Base-by-base conservation (phyloP, 116 monocot species). In the Thalassia testudinum region DNA sequence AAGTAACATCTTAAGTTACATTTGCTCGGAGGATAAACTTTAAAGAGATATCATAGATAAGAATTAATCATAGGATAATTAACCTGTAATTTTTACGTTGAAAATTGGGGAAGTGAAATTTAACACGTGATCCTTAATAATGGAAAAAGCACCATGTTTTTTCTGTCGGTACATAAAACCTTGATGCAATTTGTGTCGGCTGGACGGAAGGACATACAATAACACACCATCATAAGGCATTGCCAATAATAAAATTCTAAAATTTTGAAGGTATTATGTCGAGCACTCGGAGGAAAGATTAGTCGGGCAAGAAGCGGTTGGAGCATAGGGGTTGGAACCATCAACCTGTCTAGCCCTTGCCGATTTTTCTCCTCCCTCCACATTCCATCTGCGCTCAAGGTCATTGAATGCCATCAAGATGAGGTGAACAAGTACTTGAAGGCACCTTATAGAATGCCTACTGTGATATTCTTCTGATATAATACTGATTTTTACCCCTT, bases 271-370 rank as follows among this genome's bases (percentile, higher is more conserved):
- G 68, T 89, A 14, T 37, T 89, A 40, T 54, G 84, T 57, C 68
- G 84, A 19, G 89, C 89, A 18, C 47, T 89, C 54, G 89, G 89
- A 11, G 89, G 89, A 17, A 80, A 70, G 62, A 78, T 70, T 0
- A 80, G 80, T 12, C 49, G 80, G 19, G 65, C 83, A 3, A 44
- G 4, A 1, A 75, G 60, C 14, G 89, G 77, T 13, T 89, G 89
- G 89, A 83, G 83, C 52, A 62, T 84, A 27, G 89, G 89, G 18
- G 54, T 89, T 23, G 79, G 70, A 3, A 64, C 74, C 43, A 25
- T 83, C 62, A 70, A 80, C 52, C 66, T 77, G 17, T 67, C 71
- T 21, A 48, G 25, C 14, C 66, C 59, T 1, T 27, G 37, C 29
- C 64, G 65, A 52, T 47, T 68, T 52, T 29, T 76, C 16, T 54